Evolutionary conservation across 116 monocot genomes (phyloP), one percentile per base, ranked within the genome.

Genomic region (Iris pallida): DNA sequence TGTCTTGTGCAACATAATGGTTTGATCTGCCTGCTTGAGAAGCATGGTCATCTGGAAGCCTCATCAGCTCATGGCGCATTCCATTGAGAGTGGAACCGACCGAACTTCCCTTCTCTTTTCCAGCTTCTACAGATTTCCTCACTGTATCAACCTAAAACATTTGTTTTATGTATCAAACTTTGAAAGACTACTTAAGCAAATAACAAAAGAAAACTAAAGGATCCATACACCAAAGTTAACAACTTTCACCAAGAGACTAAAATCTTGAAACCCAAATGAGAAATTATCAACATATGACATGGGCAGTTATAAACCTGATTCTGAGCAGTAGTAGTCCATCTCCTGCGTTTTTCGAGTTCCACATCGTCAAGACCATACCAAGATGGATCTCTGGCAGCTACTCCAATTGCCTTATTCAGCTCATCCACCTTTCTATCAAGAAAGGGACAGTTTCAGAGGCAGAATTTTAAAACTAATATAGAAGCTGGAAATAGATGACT

Each of bases 351-450:
- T 8, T 83, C 87, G 71, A 94, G 87, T 65, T 94, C 94, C 48
- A 70, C 76, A 73, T 73, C 90, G 75, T 90, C 75, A 53, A 90
- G 79, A 19, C 78, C 80, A 87, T 90, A 94, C 67, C 74, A 78
- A 43, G 82, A 71, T 69, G 94, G 94, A 81, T 94, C 83, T 73
- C 78, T 87, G 20, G 79, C 80, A 75, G 94, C 94, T 43, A 94
- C 94, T 55, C 83, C 58, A 70, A 90, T 90, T 67, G 98, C 73
- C 78, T 93, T 98, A 71, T 87, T 81, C 69, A 98, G 63, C 73
- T 98, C 98, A 79, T 90, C 98, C 45, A 98, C 90, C 98, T 98
- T 77, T 79, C 68, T 59, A 76, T 68, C 60, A 76, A 61, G 52
- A 85, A 80, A 62, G 60, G 30, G 9, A 45, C 14, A 1, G 42